These are phyloP conservation scores for Naganishia antarctica DNA, from an alignment of 768 basidiomycete genomes.

Conservation along the genomic window DNA sequence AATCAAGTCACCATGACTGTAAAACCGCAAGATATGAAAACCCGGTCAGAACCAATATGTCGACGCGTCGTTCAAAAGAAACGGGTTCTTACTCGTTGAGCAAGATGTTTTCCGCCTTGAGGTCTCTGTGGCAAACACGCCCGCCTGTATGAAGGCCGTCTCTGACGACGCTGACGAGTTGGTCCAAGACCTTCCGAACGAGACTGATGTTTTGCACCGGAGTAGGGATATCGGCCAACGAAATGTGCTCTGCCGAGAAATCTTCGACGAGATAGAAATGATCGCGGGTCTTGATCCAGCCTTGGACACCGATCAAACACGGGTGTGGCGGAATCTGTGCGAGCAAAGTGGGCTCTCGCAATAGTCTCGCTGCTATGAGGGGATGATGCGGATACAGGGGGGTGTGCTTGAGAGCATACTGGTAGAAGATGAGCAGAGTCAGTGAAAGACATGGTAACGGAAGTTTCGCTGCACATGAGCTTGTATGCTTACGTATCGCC, in stretches of 20 bases:
- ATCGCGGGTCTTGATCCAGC: conserved; percentile 50
- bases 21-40: conserved; percentile 17
- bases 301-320: conserved; percentile 51
- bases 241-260: conserved; percentile 18
- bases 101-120: conserved; percentile 48
- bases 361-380: conserved; percentile 51
- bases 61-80: background rate
- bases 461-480: background rate
- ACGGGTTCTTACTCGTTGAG: conserved; percentile 26
- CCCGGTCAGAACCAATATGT: conserved; percentile 31
- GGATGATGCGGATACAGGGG: conserved; percentile 53
- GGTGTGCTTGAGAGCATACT: conserved; percentile 53
- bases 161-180: conserved; percentile 35
- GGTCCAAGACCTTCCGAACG: conserved; percentile 47
- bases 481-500: conserved; percentile 41
- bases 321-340: conserved; percentile 52
- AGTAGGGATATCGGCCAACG: conserved; percentile 7
- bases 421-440: background rate
- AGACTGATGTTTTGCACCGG: background rate
- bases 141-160: conserved; percentile 35
- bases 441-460: background rate
- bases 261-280: conserved; percentile 52
- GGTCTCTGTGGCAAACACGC: conserved; percentile 47
- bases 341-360: conserved; percentile 52
- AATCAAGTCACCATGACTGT: conserved; percentile 46